Percentiles rank a stretch among this genome's conserved stretches.
These are phyloP conservation scores for Talaromyces sp. DNA, from an alignment of 2,329 filamentous ascomycete genomes.

Conservation along the genomic window DNA sequence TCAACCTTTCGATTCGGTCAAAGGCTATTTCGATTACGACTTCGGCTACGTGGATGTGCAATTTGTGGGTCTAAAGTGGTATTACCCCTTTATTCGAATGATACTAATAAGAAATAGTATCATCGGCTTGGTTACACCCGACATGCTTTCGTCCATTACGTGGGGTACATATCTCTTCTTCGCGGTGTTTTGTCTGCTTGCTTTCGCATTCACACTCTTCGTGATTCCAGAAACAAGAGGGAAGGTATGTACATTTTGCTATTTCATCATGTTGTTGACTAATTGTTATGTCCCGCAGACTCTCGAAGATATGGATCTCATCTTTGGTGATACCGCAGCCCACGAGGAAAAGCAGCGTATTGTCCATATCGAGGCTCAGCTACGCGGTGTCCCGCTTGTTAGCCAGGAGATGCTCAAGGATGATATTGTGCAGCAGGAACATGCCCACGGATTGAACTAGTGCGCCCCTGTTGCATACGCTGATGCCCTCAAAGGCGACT, in stretches of 20 bases:
- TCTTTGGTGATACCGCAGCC: conserved; percentile 40
- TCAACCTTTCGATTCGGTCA: conserved; percentile 37
- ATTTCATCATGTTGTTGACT: not conserved
- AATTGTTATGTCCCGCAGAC: conserved; percentile 29
- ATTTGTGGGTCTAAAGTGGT: conserved; percentile 29
- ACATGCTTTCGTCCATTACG: conserved; percentile 37
- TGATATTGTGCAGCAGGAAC: conserved; percentile 24
- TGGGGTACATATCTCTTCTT: conserved; percentile 43
- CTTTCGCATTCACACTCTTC: conserved; percentile 34
- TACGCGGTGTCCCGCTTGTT: conserved; percentile 28
- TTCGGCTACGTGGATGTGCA: conserved; percentile 40
- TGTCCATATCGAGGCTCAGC: conserved; percentile 37
- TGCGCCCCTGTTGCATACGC: not conserved
- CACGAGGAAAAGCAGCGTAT: conserved; percentile 40
- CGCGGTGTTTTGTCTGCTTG: conserved; percentile 36
- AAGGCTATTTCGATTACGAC: conserved; percentile 40
- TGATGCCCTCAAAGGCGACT: not conserved
- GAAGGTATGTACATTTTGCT: conserved; percentile 26
- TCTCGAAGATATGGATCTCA: conserved; percentile 56
- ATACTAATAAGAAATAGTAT: conserved; percentile 20
- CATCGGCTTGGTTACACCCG: conserved; percentile 36
- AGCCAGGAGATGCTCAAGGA: conserved; percentile 23
- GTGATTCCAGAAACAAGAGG: conserved; percentile 36
- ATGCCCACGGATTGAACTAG: conserved; percentile 18
- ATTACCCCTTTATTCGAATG: not conserved